Percentiles rank a stretch among this genome's conserved stretches.
These are phyloP conservation scores for Petunia axillaris DNA, from an alignment of 257 asterid species.

Conservation along the genomic window DNA sequence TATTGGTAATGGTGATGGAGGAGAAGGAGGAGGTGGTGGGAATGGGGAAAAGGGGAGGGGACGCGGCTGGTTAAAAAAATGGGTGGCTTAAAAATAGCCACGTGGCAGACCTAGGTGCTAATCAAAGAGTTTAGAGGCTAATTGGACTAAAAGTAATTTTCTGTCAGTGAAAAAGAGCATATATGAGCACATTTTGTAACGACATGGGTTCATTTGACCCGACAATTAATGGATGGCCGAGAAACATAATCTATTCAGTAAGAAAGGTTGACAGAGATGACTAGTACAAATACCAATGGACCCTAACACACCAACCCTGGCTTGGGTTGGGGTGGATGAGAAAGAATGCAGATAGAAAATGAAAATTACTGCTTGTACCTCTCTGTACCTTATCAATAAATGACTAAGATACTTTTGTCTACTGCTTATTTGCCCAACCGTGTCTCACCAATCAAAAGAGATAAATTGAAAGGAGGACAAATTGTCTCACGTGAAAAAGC, in stretches of 20 bases:
- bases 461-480: neutral
- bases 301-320: neutral
- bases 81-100: too few relatives aligned
- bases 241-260: neutral
- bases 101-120: too few relatives aligned
- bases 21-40: too few relatives aligned
- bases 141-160: too few relatives aligned
- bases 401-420: neutral
- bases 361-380: neutral
- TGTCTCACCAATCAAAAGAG: constrained; percentile 14
- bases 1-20: too few relatives aligned
- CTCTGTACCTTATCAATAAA: neutral
- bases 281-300: neutral
- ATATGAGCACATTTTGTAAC: too few relatives aligned
- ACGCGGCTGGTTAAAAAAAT: too few relatives aligned
- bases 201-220: too few relatives aligned
- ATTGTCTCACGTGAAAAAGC: neutral
- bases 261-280: constrained; percentile 4
- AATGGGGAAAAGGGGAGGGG: too few relatives aligned
- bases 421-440: neutral
- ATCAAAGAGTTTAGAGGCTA: too few relatives aligned
- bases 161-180: too few relatives aligned
- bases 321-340: neutral
- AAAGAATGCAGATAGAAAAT: constrained; percentile 19
- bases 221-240: neutral